Evolutionary conservation across 805 yeast species (phyloP).

Genomic region (Teunomyces gatunensis): DNA sequence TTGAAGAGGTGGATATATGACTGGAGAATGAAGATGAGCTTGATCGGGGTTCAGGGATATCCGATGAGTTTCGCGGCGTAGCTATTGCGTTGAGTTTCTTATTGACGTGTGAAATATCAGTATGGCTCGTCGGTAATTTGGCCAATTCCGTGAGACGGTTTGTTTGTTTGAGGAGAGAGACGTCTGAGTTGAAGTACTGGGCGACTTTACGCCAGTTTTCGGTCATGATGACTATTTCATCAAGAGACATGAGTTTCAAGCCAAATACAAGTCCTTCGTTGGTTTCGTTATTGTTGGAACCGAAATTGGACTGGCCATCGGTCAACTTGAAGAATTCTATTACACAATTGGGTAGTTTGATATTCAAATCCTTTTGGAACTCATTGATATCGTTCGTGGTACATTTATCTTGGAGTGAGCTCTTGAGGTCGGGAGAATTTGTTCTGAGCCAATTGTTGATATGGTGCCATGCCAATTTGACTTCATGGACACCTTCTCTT

Average conservation of each 20-base stretch:
- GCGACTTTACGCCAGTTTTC: conserved; percentile 82
- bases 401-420: conserved; percentile 74
- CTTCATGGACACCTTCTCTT: conserved; percentile 70
- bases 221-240: conserved; percentile 76
- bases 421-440: conserved; percentile 77
- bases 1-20: conserved; percentile 11
- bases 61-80: conserved; percentile 8
- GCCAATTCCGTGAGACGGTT: conserved; percentile 18
- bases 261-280: conserved; percentile 75
- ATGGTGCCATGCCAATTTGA: conserved; percentile 82
- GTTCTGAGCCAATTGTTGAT: conserved; percentile 79
- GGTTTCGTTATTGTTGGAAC: conserved; percentile 58
- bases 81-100: conserved; percentile 10
- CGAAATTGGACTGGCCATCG: conserved; percentile 79
- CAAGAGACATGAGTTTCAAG: conserved; percentile 72
- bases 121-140: conserved; percentile 20
- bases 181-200: conserved; percentile 30
- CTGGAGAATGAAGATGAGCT: conserved; percentile 19
- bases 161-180: conserved; percentile 19
- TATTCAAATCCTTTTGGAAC: conserved; percentile 77
- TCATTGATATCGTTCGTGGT: conserved; percentile 76
- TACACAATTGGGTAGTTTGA: conserved; percentile 76
- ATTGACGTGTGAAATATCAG: conserved; percentile 10
- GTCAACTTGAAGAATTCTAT: conserved; percentile 76
- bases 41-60: conserved; percentile 10